Evolutionary conservation across 805 yeast species (phyloP), one percentile per base, ranked within the genome.

Genomic region (Metschnikowia cubensis): DNA sequence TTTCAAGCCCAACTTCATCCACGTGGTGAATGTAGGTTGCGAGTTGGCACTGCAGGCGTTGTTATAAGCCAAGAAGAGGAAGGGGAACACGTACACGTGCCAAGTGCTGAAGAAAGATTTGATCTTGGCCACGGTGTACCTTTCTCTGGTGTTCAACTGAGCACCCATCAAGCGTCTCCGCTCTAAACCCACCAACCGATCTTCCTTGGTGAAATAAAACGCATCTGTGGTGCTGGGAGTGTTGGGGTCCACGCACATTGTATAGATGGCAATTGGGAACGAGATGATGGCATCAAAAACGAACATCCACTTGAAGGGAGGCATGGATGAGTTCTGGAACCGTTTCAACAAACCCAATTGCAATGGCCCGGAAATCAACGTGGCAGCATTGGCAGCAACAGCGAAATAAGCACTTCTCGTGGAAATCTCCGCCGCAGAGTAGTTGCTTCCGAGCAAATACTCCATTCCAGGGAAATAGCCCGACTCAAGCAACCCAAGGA

Each of bases 381-480:
- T 52, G 4, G 71, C 68, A 4, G 61, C 65, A 35, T 54, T 57
- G 10, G 64, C 61, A 3, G 71, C 61, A 11, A 64, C 56, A 0
- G 71, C 68, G 53, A 68, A 67, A 45, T 55, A 64, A 3, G 71
- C 58, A 6, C 70, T 60, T 41, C 73, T 47, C 37, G 61, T 63
- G 14, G 66, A 55, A 36, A 68, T 50, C 43, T 68, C 72, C 54
- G 52, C 48, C 2, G 62, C 57, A 6, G 62, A 51, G 46, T 66
- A 66, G 48, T 63, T 61, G n/a, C 65, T 60, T n/a, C 71, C 71
- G 7, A 68, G 58, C 42, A 81, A 64, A 56, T 79, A 82, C 56
- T 83, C 85, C 49, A 81, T 72, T 18, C 81, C 82, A 4, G 89
- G 86, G 60, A 77, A 77, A 56, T 71, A 76, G 0, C 81, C 81